Percentiles rank a stretch among this genome's conserved stretches.
phyloP scores from a whole-genome alignment of 129 eudicot species.

The Lactuca sativa region DNA sequence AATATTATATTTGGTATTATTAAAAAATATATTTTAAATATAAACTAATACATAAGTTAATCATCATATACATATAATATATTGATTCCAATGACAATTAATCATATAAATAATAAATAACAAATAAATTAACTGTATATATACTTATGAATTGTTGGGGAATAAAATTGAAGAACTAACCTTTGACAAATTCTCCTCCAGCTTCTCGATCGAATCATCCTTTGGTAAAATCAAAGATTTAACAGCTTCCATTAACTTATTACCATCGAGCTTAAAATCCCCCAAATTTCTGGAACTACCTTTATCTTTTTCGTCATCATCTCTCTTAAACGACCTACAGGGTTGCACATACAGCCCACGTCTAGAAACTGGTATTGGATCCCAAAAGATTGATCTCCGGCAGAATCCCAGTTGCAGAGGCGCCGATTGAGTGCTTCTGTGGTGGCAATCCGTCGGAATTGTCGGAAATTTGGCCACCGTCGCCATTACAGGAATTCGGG shows the following conservation, averaged over 20 bases:
- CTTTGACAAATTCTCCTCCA: conserved; percentile 65
- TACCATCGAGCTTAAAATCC: conserved; percentile 16
- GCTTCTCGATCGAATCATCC: conserved; percentile 49
- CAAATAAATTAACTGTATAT: not conserved
- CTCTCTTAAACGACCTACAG: conserved; percentile 55
- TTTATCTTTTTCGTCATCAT: conserved; percentile 16
- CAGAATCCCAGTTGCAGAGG: conserved; percentile 34
- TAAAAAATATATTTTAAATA: not conserved
- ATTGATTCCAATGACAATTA: not conserved
- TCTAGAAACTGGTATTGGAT: conserved; percentile 36
- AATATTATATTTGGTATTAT: not conserved
- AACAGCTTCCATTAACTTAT: conserved; percentile 23
- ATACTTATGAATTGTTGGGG: not conserved
- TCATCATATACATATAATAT: not conserved
- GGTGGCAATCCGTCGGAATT: conserved; percentile 38
- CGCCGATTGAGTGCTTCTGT: conserved; percentile 37
- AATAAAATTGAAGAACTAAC: conserved; percentile 37
- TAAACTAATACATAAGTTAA: conserved; percentile 10
- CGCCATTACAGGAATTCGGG: conserved; percentile 39
- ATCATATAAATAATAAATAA: not conserved
- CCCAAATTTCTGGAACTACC: conserved; percentile 12
- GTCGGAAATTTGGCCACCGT: conserved; percentile 48
- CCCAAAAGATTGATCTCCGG: conserved; percentile 34
- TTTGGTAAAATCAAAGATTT: conserved; percentile 34
- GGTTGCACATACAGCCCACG: conserved; percentile 38